These are phyloP conservation scores for Colletotrichum sp. DNA, from an alignment of 2,329 filamentous ascomycete species.

Conservation along the genomic window DNA sequence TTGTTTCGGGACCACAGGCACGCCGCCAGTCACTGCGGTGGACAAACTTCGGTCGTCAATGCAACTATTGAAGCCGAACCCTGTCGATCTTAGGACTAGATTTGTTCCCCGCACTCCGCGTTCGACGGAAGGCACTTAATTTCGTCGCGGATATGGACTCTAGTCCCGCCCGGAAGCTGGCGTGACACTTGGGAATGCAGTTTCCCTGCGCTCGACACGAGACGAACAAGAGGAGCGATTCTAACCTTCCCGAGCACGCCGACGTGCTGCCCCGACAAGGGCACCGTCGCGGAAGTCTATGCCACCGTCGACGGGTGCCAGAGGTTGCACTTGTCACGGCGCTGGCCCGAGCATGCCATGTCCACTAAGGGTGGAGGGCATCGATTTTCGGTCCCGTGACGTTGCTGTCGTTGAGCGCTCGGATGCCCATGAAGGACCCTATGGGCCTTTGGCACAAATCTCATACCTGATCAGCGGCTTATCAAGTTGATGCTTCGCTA, in stretches of 20 bases:
- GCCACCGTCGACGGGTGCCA: background rate
- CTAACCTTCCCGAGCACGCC: background rate
- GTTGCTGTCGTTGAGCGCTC: background rate
- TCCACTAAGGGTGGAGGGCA: background rate
- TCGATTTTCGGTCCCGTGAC: background rate
- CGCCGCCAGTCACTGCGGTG: background rate
- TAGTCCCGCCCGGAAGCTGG: background rate
- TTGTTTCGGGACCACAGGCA: background rate
- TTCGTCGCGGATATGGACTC: background rate
- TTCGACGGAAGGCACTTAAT: background rate
- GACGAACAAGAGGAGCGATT: conserved; percentile 2
- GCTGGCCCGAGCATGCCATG: background rate
- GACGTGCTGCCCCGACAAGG: background rate
- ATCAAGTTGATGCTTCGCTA: background rate
- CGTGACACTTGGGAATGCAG: background rate
- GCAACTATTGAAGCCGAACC: conserved; percentile 4
- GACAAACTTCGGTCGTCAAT: conserved; percentile 5
- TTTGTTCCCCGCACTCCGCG: conserved; percentile 1
- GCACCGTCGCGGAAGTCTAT: background rate
- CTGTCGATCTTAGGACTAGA: conserved; percentile 10
- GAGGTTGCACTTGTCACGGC: background rate
- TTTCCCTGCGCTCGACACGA: background rate
- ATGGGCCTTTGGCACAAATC: background rate
- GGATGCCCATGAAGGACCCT: background rate
- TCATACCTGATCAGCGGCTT: background rate